Evolutionary conservation across 2,329 filamentous ascomycete genomes (phyloP).

Genomic region (Penicillium sp.): DNA sequence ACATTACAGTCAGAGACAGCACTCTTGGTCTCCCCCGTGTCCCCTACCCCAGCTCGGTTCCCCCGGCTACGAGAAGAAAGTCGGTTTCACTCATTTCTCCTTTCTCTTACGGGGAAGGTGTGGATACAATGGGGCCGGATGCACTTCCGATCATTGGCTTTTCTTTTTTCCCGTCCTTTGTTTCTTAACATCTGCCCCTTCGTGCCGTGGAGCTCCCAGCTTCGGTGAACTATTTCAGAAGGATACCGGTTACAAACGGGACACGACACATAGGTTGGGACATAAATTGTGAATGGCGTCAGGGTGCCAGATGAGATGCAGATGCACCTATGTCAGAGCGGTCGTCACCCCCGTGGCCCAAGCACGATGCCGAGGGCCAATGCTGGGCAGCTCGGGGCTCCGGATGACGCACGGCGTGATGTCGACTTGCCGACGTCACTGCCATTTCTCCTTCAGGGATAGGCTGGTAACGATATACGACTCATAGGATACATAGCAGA

Average conservation of each 20-base stretch:
- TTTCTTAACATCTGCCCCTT: slow-evolving; percentile 3
- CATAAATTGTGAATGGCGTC: not conserved
- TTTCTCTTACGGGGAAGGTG: not conserved
- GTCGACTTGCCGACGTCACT: slow-evolving; percentile 33
- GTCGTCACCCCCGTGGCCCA: not conserved
- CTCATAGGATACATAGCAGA: not conserved
- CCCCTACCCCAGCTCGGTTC: not conserved
- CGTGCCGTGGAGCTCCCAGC: slow-evolving; percentile 13
- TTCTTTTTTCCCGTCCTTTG: not conserved
- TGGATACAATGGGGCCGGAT: slow-evolving; percentile 3
- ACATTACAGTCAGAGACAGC: not conserved
- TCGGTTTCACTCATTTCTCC: not conserved
- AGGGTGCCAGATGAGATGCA: not conserved
- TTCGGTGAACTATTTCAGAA: slow-evolving; percentile 24
- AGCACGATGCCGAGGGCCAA: slow-evolving; percentile 15
- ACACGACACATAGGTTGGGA: not conserved
- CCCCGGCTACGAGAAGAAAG: slow-evolving; percentile 1
- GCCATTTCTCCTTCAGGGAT: slow-evolving; percentile 5
- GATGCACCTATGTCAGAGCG: not conserved
- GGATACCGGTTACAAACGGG: slow-evolving; percentile 14
- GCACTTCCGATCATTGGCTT: not conserved
- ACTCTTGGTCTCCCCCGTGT: not conserved
- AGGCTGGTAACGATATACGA: not conserved
- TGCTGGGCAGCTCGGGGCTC: slow-evolving; percentile 11
- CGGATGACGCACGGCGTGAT: slow-evolving; percentile 22